These are phyloP conservation scores for Neopestalotiopsis sp. DNA, from an alignment of 2,329 filamentous ascomycete species.

Conservation along the genomic window DNA sequence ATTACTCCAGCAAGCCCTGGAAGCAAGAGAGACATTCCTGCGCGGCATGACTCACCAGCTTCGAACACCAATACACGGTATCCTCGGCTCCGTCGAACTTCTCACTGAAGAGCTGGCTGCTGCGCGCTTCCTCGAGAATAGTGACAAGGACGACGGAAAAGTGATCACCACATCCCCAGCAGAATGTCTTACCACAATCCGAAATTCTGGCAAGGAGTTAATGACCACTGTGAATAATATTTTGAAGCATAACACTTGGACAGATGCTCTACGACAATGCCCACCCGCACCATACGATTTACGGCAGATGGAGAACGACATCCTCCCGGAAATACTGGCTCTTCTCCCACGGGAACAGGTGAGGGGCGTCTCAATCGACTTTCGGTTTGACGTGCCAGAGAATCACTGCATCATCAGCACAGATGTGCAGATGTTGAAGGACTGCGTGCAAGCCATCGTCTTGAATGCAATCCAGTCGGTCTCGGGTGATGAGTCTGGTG, in stretches of 20 bases:
- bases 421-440: slow-evolving; percentile 14
- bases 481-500: not conserved
- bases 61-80: slow-evolving; percentile 52
- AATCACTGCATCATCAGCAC: slow-evolving; percentile 8
- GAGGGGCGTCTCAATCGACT: slow-evolving; percentile 12
- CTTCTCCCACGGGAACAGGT: slow-evolving; percentile 2
- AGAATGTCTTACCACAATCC: slow-evolving; percentile 15
- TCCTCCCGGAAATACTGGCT: slow-evolving; percentile 6
- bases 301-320: slow-evolving; percentile 9
- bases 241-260: slow-evolving; percentile 18
- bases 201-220: slow-evolving; percentile 15
- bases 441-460: slow-evolving; percentile 11
- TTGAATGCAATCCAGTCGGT: slow-evolving; percentile 17
- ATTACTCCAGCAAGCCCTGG: slow-evolving; percentile 44
- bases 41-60: slow-evolving; percentile 52
- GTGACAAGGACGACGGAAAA: not conserved
- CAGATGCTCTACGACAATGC: slow-evolving; percentile 3
- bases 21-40: slow-evolving; percentile 49
- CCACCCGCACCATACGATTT: slow-evolving; percentile 15
- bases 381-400: slow-evolving; percentile 2
- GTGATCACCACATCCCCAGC: not conserved
- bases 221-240: slow-evolving; percentile 20
- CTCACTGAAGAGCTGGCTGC: slow-evolving; percentile 14
- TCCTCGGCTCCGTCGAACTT: slow-evolving; percentile 38
- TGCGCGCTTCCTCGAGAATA: not conserved